A percentile compares a stretch with the other conserved stretches of the same genome.
Conservation (phyloP, 2,329 filamentous ascomycete species). For the Fusarium transvaalense region DNA sequence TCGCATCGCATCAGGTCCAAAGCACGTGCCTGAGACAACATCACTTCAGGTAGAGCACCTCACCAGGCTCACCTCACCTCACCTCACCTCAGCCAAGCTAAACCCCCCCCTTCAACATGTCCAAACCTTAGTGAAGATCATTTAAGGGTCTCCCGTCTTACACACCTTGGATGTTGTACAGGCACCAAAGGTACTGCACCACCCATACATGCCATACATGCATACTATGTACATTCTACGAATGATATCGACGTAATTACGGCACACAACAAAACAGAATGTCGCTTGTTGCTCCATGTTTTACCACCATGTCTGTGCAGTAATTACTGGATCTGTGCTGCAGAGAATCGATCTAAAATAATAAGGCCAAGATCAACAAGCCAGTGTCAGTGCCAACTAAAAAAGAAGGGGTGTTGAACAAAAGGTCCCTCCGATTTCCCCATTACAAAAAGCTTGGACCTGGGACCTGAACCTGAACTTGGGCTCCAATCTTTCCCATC, state of each 20-base stretch:
- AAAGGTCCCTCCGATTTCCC: slow-evolving; percentile 18
- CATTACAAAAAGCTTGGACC: neutral
- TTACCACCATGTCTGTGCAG: neutral
- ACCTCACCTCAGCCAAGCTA: neutral
- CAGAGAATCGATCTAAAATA: slow-evolving; percentile 1
- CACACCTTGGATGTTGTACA: slow-evolving; percentile 6
- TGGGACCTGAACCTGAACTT: neutral
- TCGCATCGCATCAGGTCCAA: slow-evolving; percentile 14
- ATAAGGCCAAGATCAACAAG: slow-evolving; percentile 1
- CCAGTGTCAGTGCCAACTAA: neutral
- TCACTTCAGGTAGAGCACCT: neutral
- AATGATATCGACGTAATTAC: slow-evolving; percentile 5
- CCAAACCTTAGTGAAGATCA: slow-evolving; percentile 28
- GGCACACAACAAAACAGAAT: neutral
- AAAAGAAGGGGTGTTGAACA: slow-evolving; percentile 7
- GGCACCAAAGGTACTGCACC: neutral
- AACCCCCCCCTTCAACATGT: slow-evolving; percentile 2
- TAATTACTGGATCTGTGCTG: neutral
- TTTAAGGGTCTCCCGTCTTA: slow-evolving; percentile 26
- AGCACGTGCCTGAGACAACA: slow-evolving; percentile 27
- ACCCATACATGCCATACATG: neutral
- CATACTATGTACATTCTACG: neutral
- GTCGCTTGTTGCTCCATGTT: neutral
- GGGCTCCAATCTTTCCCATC: slow-evolving; percentile 28
- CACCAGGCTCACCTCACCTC: no score